A percentile compares a stretch with the other conserved stretches of the same genome.
Evolutionary conservation across 2,329 filamentous ascomycete species (phyloP).

Genomic region (Dactylellina cionopaga): DNA sequence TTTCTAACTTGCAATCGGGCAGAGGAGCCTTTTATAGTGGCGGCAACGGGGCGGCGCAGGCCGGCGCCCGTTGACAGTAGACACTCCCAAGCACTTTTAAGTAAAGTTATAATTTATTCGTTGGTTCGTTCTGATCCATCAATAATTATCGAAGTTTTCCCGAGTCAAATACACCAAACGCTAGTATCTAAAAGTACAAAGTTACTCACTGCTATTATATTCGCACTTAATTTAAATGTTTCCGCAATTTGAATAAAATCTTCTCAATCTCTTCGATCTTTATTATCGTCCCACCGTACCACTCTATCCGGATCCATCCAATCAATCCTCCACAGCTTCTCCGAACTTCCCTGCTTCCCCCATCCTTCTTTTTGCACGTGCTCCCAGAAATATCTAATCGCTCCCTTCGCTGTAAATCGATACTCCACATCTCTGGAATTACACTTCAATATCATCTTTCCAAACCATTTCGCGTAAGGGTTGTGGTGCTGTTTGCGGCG

Average conservation of each 20-base stretch:
- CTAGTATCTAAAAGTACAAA: no score
- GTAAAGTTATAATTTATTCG: no score
- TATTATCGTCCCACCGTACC: slow-evolving; percentile 5
- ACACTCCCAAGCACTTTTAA: no score
- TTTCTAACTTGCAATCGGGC: no score
- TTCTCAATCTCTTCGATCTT: neutral
- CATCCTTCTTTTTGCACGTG: slow-evolving; percentile 8
- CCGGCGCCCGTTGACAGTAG: no score
- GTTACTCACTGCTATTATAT: no score
- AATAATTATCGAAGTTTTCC: no score
- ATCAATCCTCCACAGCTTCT: slow-evolving; percentile 26
- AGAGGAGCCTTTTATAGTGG: no score
- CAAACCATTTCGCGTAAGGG: slow-evolving; percentile 15
- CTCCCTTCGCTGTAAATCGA: neutral
- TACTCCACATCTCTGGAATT: neutral
- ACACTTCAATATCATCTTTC: neutral
- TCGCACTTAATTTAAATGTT: no score
- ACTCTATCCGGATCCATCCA: slow-evolving; percentile 3
- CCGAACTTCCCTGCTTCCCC: slow-evolving; percentile 10
- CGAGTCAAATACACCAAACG: no score
- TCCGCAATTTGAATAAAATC: neutral
- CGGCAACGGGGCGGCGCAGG: no score
- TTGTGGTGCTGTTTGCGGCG: neutral
- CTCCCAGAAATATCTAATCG: neutral
- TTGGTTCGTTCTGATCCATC: no score